Base-by-base conservation (phyloP, 768 basidiomycete species). In the Russula olivacea region DNA sequence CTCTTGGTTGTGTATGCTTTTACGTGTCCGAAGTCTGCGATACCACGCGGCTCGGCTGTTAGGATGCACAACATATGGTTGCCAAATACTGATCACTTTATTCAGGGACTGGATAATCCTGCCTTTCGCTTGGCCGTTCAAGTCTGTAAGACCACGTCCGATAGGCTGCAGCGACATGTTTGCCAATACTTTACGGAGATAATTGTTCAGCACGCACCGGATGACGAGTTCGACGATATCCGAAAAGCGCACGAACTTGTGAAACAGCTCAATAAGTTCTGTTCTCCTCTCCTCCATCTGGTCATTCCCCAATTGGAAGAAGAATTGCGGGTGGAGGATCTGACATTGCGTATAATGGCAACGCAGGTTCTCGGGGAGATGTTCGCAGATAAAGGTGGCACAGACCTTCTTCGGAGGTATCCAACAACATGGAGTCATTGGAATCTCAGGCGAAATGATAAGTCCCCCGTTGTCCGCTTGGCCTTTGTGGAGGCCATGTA, bases 271-370 rank as follows among this genome's bases (percentile, higher is more conserved):
- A 85, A 90, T 71, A 83, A 82, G 25, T 82, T 87, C 30, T 93
- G 88, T 72, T 93, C 96, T 0, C 77, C 82, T 9, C 78, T 98
- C 15, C 77, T 98, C 1, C 86, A 91, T 70, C 93, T 89, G 72
- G 93, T 98, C 53, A 87, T 98, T 28, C 95, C 96, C 0, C 89
- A 93, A 61, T 83, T 98, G 19, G 94, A 96, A 71, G 90, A 94
- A 66, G 93, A 97, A 69, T 79, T 98, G 5, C 83, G 85, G 25
- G 86, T 88, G 4, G 90, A 92, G 66, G 83, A 89, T 41, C 70
- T 85, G 2, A 78, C 81, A 34, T 77, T 94, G 3, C 82, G 97
- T 40, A 69, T 84, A 17, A 83, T 97, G 66, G 91, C 88, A n/a
- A 93, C 93, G 0, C 84, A 89, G 68, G 87, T 85, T 0, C 80